Conservation (phyloP, 2,329 filamentous ascomycete species). For the Rhexocercosporidium sp. region DNA sequence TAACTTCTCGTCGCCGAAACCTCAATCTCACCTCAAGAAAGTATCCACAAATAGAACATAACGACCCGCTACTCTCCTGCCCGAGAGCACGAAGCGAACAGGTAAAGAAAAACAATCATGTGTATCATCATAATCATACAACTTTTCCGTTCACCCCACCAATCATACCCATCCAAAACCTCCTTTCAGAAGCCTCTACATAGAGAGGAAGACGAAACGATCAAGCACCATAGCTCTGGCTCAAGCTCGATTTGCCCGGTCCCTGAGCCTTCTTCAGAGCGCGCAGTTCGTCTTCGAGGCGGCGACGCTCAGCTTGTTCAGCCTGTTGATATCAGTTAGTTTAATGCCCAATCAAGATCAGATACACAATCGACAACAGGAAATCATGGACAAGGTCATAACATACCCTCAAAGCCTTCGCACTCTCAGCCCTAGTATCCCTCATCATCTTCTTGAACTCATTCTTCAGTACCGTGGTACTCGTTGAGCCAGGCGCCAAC, state of each 20-base stretch:
- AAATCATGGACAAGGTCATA: conserved; percentile 14
- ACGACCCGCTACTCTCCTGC: not conserved
- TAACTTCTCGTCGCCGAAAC: too few species aligned
- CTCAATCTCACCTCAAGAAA: too few species aligned
- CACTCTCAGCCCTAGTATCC: conserved; percentile 69
- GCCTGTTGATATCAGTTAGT: conserved; percentile 50
- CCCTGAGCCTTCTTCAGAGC: conserved; percentile 46
- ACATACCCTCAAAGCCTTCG: conserved; percentile 68
- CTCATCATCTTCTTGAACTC: conserved; percentile 86
- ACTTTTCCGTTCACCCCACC: not conserved
- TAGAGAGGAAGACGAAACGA: not conserved
- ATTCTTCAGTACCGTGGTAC: conserved; percentile 70
- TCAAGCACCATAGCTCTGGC: conserved; percentile 32
- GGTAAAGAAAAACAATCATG: conserved; percentile 1
- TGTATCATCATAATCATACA: conserved; percentile 20
- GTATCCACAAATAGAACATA: conserved; percentile 3
- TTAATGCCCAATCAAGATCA: not conserved
- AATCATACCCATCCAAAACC: too few species aligned
- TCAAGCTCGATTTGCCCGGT: conserved; percentile 44
- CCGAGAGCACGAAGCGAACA: not conserved
- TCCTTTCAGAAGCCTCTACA: not conserved
- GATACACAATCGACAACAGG: conserved; percentile 31
- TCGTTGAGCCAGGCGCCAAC: conserved; percentile 49
- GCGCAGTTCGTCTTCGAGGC: conserved; percentile 67
- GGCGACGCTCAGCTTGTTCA: conserved; percentile 73